These are phyloP conservation scores for Crotalaria pallida DNA, from an alignment of 306 rosid genomes.

Conservation along the genomic window DNA sequence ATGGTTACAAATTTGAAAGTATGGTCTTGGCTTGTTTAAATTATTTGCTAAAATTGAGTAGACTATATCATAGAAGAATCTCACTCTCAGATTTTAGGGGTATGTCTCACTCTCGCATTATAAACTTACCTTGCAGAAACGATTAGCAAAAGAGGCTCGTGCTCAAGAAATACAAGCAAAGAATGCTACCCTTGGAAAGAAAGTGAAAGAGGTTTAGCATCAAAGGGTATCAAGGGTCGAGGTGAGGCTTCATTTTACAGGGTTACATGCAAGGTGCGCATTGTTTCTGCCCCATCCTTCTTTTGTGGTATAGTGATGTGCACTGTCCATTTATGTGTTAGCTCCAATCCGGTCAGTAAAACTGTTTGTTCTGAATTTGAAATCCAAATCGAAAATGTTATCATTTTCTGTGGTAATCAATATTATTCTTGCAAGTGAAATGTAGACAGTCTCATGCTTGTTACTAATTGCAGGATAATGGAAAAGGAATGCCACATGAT, in stretches of 20 bases:
- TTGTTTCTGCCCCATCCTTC: constrained; percentile 19
- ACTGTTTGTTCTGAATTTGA: constrained; percentile 5
- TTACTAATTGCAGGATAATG: constrained; percentile 70
- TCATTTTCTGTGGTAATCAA: constrained; percentile 7
- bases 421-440: not conserved
- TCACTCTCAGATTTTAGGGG: no score
- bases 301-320: constrained; percentile 12
- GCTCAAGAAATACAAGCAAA: constrained; percentile 80
- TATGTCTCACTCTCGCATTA: constrained; percentile 7
- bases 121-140: constrained; percentile 46
- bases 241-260: constrained; percentile 93
- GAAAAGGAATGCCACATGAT: constrained; percentile 95
- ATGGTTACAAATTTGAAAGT: not conserved
- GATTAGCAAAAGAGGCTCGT: constrained; percentile 82
- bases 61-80: not conserved
- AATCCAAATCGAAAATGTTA: not conserved
- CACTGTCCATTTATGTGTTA: not conserved
- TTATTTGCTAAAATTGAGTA: not conserved
- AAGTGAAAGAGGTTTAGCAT: constrained; percentile 58
- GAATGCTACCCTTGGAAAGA: constrained; percentile 76
- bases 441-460: constrained; percentile 7
- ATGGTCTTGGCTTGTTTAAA: not conserved
- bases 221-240: constrained; percentile 70
- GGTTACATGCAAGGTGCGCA: constrained; percentile 83
- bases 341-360: not conserved